Conservation (phyloP, 805 yeast genomes). For the Kodamaea sagamina region DNA sequence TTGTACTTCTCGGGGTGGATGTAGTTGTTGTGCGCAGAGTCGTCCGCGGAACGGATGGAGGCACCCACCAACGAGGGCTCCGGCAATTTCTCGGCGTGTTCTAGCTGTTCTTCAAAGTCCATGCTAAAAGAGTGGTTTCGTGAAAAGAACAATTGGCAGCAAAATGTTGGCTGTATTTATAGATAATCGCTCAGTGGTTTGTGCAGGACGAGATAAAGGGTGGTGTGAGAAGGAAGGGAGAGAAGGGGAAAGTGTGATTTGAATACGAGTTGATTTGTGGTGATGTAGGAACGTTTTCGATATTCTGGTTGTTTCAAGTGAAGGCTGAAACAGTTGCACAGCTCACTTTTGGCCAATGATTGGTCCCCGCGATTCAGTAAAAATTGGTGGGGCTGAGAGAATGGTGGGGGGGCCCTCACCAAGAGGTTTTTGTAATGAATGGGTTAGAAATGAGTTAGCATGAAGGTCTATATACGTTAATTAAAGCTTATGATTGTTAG, state of each 20-base stretch:
- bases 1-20: conserved; percentile 46
- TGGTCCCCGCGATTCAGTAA: conserved; percentile 5
- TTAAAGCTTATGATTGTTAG: too few relatives aligned
- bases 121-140: conserved; percentile 21
- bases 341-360: conserved; percentile 1
- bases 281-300: too few relatives aligned
- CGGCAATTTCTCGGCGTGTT: conserved; percentile 49
- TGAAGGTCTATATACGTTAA: too few relatives aligned
- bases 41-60: conserved; percentile 50
- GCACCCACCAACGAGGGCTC: conserved; percentile 58
- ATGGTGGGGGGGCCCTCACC: too few relatives aligned
- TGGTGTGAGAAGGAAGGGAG: neutral
- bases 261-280: too few relatives aligned
- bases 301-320: too few relatives aligned
- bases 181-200: neutral
- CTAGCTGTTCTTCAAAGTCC: conserved; percentile 56
- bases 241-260: too few relatives aligned
- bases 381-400: neutral
- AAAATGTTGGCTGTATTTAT: conserved; percentile 7
- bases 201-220: conserved; percentile 1
- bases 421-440: too few relatives aligned
- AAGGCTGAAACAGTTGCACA: neutral
- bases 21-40: conserved; percentile 45
- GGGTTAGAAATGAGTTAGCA: neutral
- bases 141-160: neutral